Percentiles rank a stretch among this genome's conserved stretches.
These are phyloP conservation scores for Candida silvatica DNA, from an alignment of 805 yeast species.

Conservation along the genomic window DNA sequence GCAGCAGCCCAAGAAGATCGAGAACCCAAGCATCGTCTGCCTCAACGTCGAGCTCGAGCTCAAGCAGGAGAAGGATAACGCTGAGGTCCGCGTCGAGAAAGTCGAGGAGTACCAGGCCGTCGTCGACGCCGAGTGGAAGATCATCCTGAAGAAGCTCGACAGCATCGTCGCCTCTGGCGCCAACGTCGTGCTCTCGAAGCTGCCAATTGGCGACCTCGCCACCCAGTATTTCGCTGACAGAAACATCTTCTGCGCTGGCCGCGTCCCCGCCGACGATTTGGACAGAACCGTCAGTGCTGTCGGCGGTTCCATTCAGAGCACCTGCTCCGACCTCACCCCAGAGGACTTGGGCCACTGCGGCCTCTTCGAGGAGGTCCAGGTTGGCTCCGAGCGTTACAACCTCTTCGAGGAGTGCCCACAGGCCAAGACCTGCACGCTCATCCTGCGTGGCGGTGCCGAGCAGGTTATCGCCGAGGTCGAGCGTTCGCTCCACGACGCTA, in stretches of 20 bases:
- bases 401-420: conserved; percentile 87
- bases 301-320: conserved; percentile 83
- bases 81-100: conserved; percentile 93
- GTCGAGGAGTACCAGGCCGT: conserved; percentile 91
- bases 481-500: conserved; percentile 95
- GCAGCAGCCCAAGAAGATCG: conserved; percentile 88
- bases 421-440: conserved; percentile 87
- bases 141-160: conserved; percentile 78
- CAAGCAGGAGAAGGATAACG: conserved; percentile 97
- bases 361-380: conserved; percentile 84
- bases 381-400: conserved; percentile 93
- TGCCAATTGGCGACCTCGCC: conserved; percentile 98
- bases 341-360: conserved; percentile 77
- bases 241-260: conserved; percentile 93
- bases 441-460: conserved; percentile 96
- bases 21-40: conserved; percentile 71
- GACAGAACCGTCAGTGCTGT: conserved; percentile 88
- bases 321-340: conserved; percentile 58
- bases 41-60: conserved; percentile 91
- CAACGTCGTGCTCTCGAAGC: conserved; percentile 82
- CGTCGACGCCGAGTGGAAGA: conserved; percentile 99
- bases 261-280: conserved; percentile 85
- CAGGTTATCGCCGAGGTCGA: conserved; percentile 98
- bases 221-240: conserved; percentile 97
- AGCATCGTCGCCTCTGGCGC: conserved; percentile 83